Evolutionary conservation across 2,329 filamentous ascomycete genomes (phyloP), one percentile per base, ranked within the genome.

Genomic region (Penicillium sp.): DNA sequence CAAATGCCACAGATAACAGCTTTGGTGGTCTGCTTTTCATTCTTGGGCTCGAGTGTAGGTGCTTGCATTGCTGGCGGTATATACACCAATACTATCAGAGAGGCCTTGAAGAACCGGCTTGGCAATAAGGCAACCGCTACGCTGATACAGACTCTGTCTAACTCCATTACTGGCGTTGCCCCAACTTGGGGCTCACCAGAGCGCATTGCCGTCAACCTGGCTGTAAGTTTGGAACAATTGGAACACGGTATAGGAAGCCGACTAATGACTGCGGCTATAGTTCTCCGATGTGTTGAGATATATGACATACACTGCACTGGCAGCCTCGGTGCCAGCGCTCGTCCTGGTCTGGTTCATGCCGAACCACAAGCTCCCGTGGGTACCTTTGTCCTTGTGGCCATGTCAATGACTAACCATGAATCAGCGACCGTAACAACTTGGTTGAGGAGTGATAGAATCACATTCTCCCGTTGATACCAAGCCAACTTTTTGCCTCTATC

Each of bases 1-100:
- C 74, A 83, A 59, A 69, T 82, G 52, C 75, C 80, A 0, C 79
- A 81, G 62, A 73, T 80, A 13, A 81, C 79, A 0, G 77, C 79
- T 1, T 60, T 83, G 46, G 70, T 80, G 14, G 66, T 82, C 26
- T 70, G 77, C 13, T 74, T 72, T 43, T 70, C 74, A 9, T 80
- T 77, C 54, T 59, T 83, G 47, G 70, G 65, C 13, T 66, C 68
- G 26, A 70, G 68, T 8, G 63, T 73, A 7, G 72, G 71, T 3
- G 67, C 73, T 7, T 73, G 74, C 43, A 75, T 81, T 47, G 79
- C 80, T 2, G 80, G 80, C 5, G 79, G 75, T 7, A 82, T 83
- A 14, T 83, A 82, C 60, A 82, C 80, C 0, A 75, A 73, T n/a
- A 73, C 74, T 0, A 73, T 82, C 59, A 73, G 74, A 31, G 56